Evolutionary conservation across 305 asterid species (phyloP).

Genomic region (Nicotiana rustica): DNA sequence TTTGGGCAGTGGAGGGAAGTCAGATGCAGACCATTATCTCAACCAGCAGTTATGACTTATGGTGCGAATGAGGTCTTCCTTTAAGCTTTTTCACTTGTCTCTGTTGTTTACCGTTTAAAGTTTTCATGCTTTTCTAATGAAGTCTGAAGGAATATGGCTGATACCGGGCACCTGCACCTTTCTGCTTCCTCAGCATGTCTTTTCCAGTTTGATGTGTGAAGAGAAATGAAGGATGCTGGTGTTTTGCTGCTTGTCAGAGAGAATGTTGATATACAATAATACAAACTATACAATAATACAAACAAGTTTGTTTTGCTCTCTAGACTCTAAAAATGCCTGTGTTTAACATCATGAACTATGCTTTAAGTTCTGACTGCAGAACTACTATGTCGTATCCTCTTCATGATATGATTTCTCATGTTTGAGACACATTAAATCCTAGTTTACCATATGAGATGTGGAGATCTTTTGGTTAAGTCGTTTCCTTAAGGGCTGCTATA

Average conservation of each 20-base stretch:
- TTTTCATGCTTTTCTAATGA: neutral
- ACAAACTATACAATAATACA: constrained; percentile 11
- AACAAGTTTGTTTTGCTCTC: neutral
- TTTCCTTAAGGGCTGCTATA: too few relatives aligned
- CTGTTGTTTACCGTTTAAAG: neutral
- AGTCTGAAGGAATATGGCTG: neutral
- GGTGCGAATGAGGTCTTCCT: neutral
- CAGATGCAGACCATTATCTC: constrained; percentile 62
- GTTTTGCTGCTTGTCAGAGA: constrained; percentile 6
- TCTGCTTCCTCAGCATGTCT: neutral
- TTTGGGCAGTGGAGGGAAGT: constrained; percentile 57
- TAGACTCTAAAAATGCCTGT: neutral
- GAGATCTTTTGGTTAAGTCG: too few relatives aligned
- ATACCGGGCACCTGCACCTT: neutral
- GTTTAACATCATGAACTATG: neutral
- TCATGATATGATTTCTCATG: too few relatives aligned
- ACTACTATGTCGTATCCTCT: too few relatives aligned
- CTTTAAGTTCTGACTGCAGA: too few relatives aligned
- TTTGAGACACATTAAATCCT: too few relatives aligned
- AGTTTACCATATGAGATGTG: too few relatives aligned
- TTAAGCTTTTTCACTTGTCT: neutral
- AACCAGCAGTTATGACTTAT: constrained; percentile 66
- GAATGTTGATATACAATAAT: constrained; percentile 16
- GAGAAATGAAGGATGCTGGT: neutral
- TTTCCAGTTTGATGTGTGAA: neutral